Percentiles rank a stretch among this genome's conserved stretches.
These are phyloP conservation scores for Sutorius australiensis DNA, from an alignment of 768 basidiomycete species.

Conservation along the genomic window DNA sequence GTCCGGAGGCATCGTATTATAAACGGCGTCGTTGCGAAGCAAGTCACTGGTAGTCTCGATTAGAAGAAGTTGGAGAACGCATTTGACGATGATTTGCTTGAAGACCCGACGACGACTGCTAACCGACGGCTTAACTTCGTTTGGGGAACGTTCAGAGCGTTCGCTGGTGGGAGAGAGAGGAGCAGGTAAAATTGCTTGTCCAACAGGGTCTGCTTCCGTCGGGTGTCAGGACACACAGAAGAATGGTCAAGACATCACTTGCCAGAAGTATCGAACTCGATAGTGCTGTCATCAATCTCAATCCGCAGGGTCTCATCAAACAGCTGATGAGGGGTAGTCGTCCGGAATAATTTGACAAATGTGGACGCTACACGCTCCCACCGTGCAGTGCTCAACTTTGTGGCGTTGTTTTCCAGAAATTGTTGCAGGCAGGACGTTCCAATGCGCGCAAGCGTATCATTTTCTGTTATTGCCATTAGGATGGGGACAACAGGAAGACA, in stretches of 20 bases:
- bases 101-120: constrained; percentile 81
- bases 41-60: constrained; percentile 98
- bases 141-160: constrained; percentile 46
- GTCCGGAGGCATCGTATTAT: constrained; percentile 89
- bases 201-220: constrained; percentile 46
- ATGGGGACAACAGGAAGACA: not conserved
- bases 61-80: constrained; percentile 90
- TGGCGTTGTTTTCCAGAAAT: constrained; percentile 87
- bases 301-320: constrained; percentile 91
- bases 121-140: constrained; percentile 51
- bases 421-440: constrained; percentile 98
- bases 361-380: constrained; percentile 94
- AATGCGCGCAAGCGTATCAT: constrained; percentile 95
- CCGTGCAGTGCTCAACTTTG: constrained; percentile 73
- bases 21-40: constrained; percentile 87
- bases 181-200: constrained; percentile 73
- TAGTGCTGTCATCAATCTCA: constrained; percentile 62
- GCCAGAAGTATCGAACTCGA: constrained; percentile 53
- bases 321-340: constrained; percentile 94
- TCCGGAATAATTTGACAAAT: constrained; percentile 94
- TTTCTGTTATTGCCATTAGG: constrained; percentile 54
- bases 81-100: constrained; percentile 99
- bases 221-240: constrained; percentile 8
- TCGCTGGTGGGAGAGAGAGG: constrained; percentile 79
- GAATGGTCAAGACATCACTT: not conserved